Conservation (phyloP, 2,329 filamentous ascomycete species). For the Penicillium sp. region DNA sequence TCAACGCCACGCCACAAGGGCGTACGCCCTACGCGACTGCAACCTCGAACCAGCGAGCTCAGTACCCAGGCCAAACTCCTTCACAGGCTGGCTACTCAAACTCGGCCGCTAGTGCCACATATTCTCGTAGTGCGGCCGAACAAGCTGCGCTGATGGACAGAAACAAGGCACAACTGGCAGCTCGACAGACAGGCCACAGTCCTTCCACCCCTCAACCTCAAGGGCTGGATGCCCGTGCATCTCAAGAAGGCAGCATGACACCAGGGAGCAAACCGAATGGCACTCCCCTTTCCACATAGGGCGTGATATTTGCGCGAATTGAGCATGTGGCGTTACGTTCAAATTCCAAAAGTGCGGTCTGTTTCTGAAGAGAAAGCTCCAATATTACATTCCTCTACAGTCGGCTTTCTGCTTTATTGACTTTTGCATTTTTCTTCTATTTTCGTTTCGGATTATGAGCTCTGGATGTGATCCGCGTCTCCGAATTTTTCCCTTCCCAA, state of each 20-base stretch:
- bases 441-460: background rate
- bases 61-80: constrained; percentile 29
- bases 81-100: constrained; percentile 32
- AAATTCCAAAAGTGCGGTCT: constrained; percentile 4
- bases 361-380: background rate
- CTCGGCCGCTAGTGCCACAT: constrained; percentile 34
- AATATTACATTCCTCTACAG: background rate
- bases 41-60: constrained; percentile 25
- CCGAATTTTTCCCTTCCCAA: constrained; percentile 4
- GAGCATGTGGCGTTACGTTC: background rate
- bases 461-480: background rate
- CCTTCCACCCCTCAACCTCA: constrained; percentile 35
- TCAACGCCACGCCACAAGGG: constrained; percentile 32
- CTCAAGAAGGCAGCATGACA: constrained; percentile 36
- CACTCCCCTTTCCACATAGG: constrained; percentile 26
- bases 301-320: background rate
- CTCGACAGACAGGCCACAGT: constrained; percentile 29
- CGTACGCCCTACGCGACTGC: constrained; percentile 36
- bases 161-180: constrained; percentile 36
- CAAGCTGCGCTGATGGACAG: constrained; percentile 39
- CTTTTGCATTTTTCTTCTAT: background rate
- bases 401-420: background rate
- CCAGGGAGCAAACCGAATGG: constrained; percentile 32
- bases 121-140: constrained; percentile 39
- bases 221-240: constrained; percentile 22